Conservation (phyloP, 495 filamentous ascomycete genomes). For the Oidiodendron maius region DNA sequence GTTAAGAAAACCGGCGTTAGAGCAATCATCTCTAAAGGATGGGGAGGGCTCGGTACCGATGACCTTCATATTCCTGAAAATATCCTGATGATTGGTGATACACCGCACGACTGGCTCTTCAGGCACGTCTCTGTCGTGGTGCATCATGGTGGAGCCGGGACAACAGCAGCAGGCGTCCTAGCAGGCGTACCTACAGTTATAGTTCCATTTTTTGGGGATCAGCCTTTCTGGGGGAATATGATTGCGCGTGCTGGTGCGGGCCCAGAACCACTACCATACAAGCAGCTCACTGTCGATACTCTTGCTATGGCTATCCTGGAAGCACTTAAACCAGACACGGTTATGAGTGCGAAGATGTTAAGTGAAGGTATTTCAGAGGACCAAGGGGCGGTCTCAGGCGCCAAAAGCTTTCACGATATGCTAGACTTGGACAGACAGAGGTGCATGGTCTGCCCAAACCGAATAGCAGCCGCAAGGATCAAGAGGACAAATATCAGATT, state of each 20-base stretch:
- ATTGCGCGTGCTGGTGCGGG: conserved; percentile 61
- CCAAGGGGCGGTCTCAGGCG: conserved; percentile 67
- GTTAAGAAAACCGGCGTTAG: conserved; percentile 52
- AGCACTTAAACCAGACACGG: conserved; percentile 54
- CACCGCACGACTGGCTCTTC: conserved; percentile 66
- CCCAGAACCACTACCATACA: conserved; percentile 66
- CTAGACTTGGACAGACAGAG: not conserved
- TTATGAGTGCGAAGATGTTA: conserved; percentile 50
- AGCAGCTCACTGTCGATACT: conserved; percentile 54
- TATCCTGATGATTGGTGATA: conserved; percentile 59
- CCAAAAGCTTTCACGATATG: conserved; percentile 58
- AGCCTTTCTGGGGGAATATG: conserved; percentile 81
- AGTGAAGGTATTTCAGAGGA: conserved; percentile 62
- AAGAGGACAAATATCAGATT: not conserved
- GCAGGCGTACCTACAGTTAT: conserved; percentile 61
- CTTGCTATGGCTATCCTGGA: conserved; percentile 65
- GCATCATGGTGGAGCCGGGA: conserved; percentile 63
- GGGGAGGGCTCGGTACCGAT: conserved; percentile 57
- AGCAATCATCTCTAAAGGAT: conserved; percentile 60
- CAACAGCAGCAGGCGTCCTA: conserved; percentile 50
- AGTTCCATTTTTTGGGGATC: conserved; percentile 67
- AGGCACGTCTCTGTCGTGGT: conserved; percentile 52
- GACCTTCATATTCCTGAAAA: conserved; percentile 46
- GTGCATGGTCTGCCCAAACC: not conserved
- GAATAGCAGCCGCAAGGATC: not conserved